Conservation (phyloP, 169 alveolate species). For the Pseudocohnilembus persalinus region DNA sequence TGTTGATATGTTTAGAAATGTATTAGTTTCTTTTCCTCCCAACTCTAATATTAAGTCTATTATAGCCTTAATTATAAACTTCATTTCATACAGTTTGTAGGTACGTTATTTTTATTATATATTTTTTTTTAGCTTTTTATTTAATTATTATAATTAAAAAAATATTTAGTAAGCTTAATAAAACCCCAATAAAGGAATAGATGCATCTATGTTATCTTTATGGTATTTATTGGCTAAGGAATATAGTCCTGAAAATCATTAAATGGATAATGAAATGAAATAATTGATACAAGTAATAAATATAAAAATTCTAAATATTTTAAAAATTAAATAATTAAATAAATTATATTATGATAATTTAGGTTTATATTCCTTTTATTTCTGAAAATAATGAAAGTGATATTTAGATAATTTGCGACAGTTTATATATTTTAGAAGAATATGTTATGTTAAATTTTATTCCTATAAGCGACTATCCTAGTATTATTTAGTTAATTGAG, state of each 20-base stretch:
- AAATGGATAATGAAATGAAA: not conserved
- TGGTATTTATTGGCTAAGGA: not conserved
- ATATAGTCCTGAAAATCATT: not conserved
- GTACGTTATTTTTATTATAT: not conserved
- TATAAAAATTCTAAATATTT: too few relatives aligned
- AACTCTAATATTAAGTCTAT: not conserved
- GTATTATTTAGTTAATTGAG: not conserved
- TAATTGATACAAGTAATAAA: not conserved
- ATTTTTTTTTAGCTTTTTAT: not conserved
- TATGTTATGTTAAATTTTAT: not conserved
- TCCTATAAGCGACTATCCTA: not conserved
- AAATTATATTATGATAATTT: too few relatives aligned
- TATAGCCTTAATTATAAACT: not conserved
- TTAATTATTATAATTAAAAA: too few relatives aligned
- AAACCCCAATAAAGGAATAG: not conserved
- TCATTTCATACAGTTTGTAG: too few relatives aligned
- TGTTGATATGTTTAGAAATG: not conserved
- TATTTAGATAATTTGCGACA: not conserved
- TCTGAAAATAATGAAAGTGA: not conserved
- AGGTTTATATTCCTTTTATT: not conserved
- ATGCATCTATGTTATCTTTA: not conserved
- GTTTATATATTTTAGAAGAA: not conserved
- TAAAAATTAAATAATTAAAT: too few relatives aligned
- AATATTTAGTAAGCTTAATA: not conserved
- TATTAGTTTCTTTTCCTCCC: not conserved